phyloP scores from a whole-genome alignment of 2,329 filamentous ascomycete species.

The Aureobasidium musti region DNA sequence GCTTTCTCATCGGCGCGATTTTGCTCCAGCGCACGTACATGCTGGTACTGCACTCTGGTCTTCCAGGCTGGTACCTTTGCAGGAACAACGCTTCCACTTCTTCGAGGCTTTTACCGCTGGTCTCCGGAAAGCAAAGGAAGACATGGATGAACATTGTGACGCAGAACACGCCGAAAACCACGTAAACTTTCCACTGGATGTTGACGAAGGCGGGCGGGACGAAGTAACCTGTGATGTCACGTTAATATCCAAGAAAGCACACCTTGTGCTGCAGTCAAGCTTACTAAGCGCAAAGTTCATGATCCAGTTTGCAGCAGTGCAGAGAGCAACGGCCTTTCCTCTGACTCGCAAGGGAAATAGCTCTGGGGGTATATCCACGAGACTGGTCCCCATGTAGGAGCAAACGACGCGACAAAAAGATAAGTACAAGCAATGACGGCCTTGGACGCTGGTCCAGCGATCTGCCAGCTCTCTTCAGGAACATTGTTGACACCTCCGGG shows the following conservation, averaged over 20 bases:
- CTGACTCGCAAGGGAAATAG: conserved; percentile 64
- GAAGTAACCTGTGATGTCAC: conserved; percentile 21
- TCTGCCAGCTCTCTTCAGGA: conserved; percentile 46
- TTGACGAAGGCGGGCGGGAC: conserved; percentile 61
- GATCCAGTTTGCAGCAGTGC: conserved; percentile 63
- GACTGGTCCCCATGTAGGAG: conserved; percentile 63
- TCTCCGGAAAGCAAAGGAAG: conserved; percentile 55
- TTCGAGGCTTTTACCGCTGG: not conserved
- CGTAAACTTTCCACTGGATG: conserved; percentile 62
- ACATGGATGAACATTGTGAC: conserved; percentile 68
- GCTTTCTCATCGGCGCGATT: conserved; percentile 33
- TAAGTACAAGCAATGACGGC: conserved; percentile 69
- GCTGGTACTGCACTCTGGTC: conserved; percentile 38
- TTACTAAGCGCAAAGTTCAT: not conserved
- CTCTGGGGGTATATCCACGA: conserved; percentile 57
- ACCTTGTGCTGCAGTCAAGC: no score
- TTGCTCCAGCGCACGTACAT: conserved; percentile 33
- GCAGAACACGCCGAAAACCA: conserved; percentile 75
- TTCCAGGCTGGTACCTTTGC: conserved; percentile 61
- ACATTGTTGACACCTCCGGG: conserved; percentile 46
- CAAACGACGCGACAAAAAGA: conserved; percentile 70
- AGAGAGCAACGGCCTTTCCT: conserved; percentile 64
- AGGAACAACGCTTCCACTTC: conserved; percentile 65
- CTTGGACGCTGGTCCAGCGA: conserved; percentile 44
- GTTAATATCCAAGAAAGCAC: not conserved